Conservation (phyloP, 768 basidiomycete genomes). For the Phaffia australis region DNA sequence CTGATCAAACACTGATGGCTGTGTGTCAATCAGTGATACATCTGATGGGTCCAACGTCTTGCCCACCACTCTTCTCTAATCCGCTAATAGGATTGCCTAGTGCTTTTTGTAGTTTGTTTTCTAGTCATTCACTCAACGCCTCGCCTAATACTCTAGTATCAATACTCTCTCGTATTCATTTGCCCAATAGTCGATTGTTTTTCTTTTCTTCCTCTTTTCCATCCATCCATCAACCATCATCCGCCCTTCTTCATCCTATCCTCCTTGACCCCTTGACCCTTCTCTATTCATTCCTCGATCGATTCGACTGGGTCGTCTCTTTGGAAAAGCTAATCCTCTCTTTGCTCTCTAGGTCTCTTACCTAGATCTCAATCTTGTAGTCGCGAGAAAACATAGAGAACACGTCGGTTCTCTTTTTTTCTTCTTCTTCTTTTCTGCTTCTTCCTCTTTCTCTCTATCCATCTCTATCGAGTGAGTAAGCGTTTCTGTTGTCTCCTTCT, state of each 20-base stretch:
- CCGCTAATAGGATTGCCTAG: not conserved
- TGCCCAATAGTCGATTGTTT: not conserved
- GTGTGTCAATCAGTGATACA: not conserved
- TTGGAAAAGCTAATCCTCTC: not conserved
- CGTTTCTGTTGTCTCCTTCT: too few relatives aligned
- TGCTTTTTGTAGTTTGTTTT: not conserved
- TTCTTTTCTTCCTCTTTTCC: conserved; percentile 1
- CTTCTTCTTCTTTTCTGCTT: not conserved
- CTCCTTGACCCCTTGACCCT: not conserved
- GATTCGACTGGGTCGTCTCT: not conserved
- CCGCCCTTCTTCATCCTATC: too few relatives aligned
- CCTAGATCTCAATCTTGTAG: too few relatives aligned
- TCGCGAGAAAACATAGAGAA: too few relatives aligned
- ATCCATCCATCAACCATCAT: not conserved
- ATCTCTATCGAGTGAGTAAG: too few relatives aligned
- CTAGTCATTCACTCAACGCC: not conserved
- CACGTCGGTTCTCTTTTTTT: not conserved
- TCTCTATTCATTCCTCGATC: not conserved
- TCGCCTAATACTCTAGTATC: too few relatives aligned
- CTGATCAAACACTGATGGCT: not conserved
- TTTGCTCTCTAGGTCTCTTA: not conserved
- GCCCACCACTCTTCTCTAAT: not conserved
- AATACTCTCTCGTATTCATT: not conserved
- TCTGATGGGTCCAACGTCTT: not conserved
- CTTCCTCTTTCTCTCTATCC: not conserved